phyloP scores from a whole-genome alignment of 768 basidiomycete species.

The Serpula lacrymans region DNA sequence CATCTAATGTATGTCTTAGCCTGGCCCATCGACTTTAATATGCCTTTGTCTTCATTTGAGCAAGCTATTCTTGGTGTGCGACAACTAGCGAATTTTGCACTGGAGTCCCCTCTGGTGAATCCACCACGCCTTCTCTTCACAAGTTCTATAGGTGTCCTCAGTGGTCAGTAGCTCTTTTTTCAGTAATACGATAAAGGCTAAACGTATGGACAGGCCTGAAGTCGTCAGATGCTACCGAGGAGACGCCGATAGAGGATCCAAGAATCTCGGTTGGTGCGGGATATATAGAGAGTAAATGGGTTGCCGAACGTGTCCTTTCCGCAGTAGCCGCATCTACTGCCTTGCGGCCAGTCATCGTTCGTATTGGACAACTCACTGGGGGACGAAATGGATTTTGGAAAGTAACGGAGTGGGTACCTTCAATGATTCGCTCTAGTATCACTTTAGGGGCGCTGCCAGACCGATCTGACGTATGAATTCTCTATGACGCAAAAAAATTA shows the following conservation, averaged over 20 bases:
- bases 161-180: slow-evolving; percentile 20
- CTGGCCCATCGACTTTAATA: slow-evolving; percentile 35
- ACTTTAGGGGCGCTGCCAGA: slow-evolving; percentile 22
- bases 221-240: slow-evolving; percentile 4
- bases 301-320: slow-evolving; percentile 27
- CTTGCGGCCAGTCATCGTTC: slow-evolving; percentile 25
- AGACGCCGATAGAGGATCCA: slow-evolving; percentile 11
- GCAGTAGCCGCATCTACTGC: slow-evolving; percentile 14
- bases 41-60: slow-evolving; percentile 28
- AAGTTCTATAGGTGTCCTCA: slow-evolving; percentile 29
- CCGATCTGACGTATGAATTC: slow-evolving; percentile 13
- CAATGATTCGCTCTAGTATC: slow-evolving; percentile 20
- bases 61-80: slow-evolving; percentile 26
- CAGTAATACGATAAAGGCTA: background rate
- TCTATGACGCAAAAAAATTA: background rate
- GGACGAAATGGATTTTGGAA: slow-evolving; percentile 30
- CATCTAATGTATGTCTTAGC: too few species aligned
- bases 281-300: slow-evolving; percentile 31
- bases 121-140: slow-evolving; percentile 31
- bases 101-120: slow-evolving; percentile 17
- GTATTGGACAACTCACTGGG: slow-evolving; percentile 32
- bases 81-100: slow-evolving; percentile 31
- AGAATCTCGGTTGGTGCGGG: slow-evolving; percentile 16
- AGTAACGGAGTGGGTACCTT: slow-evolving; percentile 29
- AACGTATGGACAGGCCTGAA: slow-evolving; percentile 2